phyloP scores from a whole-genome alignment of 129 eudicot species.

The Centrapalus pauciflorus region DNA sequence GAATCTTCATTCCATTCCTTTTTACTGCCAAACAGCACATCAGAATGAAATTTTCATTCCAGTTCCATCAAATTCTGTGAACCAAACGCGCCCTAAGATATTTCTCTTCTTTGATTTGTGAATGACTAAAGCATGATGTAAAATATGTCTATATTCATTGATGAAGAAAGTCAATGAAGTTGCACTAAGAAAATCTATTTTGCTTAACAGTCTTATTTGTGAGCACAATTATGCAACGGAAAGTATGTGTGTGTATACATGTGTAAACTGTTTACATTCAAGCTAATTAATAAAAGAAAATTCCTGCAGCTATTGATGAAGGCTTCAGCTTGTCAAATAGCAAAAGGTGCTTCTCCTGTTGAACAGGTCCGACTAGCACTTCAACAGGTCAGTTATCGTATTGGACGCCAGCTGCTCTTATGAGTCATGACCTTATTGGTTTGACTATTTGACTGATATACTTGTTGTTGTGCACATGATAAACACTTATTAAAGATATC shows the following conservation, averaged over 20 bases:
- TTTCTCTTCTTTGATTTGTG: neutral
- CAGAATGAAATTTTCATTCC: no score
- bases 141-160: neutral
- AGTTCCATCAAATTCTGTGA: no score
- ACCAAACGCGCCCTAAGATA: no score
- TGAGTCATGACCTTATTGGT: constrained; percentile 5
- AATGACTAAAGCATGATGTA: neutral
- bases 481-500: neutral
- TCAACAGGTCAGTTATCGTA: constrained; percentile 66
- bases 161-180: neutral
- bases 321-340: constrained; percentile 69
- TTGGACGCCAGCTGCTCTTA: constrained; percentile 1
- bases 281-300: neutral
- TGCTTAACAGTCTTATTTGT: neutral
- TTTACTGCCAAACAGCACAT: no score
- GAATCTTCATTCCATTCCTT: no score
- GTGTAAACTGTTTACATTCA: neutral
- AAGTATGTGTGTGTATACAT: neutral
- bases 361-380: constrained; percentile 71
- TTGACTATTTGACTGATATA: neutral
- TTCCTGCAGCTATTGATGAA: constrained; percentile 62
- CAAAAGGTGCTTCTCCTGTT: constrained; percentile 62
- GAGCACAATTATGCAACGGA: neutral
- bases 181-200: neutral
- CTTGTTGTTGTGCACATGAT: constrained; percentile 2